These are phyloP conservation scores for Prunus salicina DNA, from an alignment of 306 rosid genomes.

Conservation along the genomic window DNA sequence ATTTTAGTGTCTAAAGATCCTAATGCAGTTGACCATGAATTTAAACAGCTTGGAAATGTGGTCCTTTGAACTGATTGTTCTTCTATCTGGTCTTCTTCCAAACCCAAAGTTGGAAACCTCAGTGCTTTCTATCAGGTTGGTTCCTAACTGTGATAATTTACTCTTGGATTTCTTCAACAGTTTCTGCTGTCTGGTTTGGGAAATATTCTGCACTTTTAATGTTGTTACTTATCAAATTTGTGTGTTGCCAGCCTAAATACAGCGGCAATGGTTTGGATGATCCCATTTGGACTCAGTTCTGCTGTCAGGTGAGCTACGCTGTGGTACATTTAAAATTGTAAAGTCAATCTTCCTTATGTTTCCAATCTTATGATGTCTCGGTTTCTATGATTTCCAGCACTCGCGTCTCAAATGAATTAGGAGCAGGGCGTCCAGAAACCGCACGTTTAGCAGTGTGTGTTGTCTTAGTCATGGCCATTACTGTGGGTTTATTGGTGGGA, in stretches of 20 bases:
- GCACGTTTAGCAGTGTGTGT: slow-evolving; percentile 61
- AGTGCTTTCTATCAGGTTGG: slow-evolving; percentile 62
- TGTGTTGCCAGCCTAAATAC: slow-evolving; percentile 57
- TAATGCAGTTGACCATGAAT: not conserved
- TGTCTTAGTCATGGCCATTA: slow-evolving; percentile 45
- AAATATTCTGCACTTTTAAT: not conserved
- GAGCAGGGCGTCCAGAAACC: slow-evolving; percentile 55
- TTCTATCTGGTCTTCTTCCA: slow-evolving; percentile 64
- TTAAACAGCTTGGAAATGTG: slow-evolving; percentile 55
- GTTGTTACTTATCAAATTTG: not conserved
- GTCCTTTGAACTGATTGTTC: slow-evolving; percentile 68
- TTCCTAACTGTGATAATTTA: not conserved
- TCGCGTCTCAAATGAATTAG: slow-evolving; percentile 75
- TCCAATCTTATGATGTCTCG: not conserved
- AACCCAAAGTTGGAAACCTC: slow-evolving; percentile 62
- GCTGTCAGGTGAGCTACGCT: slow-evolving; percentile 58
- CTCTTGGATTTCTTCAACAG: not conserved
- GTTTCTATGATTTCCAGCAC: slow-evolving; percentile 38
- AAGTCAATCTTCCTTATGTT: not conserved
- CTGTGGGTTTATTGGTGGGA: slow-evolving; percentile 48
- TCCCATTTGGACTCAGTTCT: slow-evolving; percentile 74
- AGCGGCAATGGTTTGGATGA: slow-evolving; percentile 56
- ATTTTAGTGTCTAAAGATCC: not conserved
- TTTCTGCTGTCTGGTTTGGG: too few relatives aligned
- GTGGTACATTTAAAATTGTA: not conserved